These are phyloP conservation scores for Dillenia turbinata DNA, from an alignment of 164 flowering plant species.

Conservation along the genomic window DNA sequence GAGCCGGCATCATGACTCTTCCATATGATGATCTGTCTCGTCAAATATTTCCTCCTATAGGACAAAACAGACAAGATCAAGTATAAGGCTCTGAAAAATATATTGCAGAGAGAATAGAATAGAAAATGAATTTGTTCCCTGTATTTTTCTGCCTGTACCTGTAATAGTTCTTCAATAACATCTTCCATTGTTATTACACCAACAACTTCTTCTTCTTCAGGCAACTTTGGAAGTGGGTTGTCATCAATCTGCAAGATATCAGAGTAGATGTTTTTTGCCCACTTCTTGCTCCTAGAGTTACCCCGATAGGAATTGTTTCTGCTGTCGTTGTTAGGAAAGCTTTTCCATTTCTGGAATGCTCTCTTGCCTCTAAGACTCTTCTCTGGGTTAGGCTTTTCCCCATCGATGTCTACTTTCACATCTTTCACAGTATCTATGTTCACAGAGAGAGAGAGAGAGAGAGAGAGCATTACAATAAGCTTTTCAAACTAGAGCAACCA, in stretches of 20 bases:
- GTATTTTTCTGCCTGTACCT: conserved; percentile 35
- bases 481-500: not conserved
- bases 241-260: conserved; percentile 74
- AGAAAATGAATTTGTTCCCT: not conserved
- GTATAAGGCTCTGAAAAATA: not conserved
- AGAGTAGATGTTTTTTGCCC: conserved; percentile 64
- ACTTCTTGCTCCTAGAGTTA: conserved; percentile 62
- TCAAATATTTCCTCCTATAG: conserved; percentile 52
- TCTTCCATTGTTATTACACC: conserved; percentile 91
- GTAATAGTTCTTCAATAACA: conserved; percentile 58
- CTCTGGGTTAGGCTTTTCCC: conserved; percentile 45
- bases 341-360: conserved; percentile 72
- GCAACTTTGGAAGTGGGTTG: conserved; percentile 54
- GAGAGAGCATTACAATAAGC: not conserved
- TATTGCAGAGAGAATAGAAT: not conserved
- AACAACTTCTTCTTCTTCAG: conserved; percentile 85
- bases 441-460: not conserved
- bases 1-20: too few species aligned
- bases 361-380: conserved; percentile 43
- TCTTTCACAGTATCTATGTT: conserved; percentile 37
- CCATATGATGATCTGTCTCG: conserved; percentile 33
- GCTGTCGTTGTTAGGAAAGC: conserved; percentile 44
- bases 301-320: conserved; percentile 30
- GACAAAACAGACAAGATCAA: conserved; percentile 1
- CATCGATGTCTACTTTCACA: conserved; percentile 66